These are phyloP conservation scores for Microcera coccophila DNA, from an alignment of 2,329 filamentous ascomycete species.

Conservation along the genomic window DNA sequence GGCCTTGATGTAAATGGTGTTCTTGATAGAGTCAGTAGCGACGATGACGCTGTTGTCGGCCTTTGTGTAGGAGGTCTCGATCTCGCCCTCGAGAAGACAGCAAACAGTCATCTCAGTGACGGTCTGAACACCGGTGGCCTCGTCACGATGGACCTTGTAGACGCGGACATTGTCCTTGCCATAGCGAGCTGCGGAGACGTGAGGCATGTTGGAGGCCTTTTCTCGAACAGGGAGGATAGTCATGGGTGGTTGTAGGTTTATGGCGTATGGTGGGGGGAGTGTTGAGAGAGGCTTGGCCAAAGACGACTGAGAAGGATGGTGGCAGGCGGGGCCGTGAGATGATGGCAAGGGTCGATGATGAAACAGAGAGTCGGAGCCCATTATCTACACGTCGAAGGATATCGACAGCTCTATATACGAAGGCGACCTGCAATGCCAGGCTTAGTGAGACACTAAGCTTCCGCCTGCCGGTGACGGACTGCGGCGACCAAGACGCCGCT, in stretches of 20 bases:
- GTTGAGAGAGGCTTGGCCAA: too few species aligned
- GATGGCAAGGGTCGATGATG: not conserved
- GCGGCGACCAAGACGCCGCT: constrained; percentile 22
- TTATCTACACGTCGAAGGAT: not conserved
- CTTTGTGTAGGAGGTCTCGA: constrained; percentile 82
- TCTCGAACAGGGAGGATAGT: constrained; percentile 12
- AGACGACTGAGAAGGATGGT: too few species aligned
- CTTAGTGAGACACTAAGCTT: not conserved
- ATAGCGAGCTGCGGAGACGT: constrained; percentile 65
- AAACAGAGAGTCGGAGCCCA: not conserved
- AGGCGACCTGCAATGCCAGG: not conserved
- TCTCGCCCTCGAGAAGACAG: constrained; percentile 87
- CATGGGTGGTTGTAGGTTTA: constrained; percentile 2
- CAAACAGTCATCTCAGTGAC: constrained; percentile 95
- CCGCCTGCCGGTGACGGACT: constrained; percentile 18
- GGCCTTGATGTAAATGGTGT: constrained; percentile 91
- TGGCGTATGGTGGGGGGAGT: constrained; percentile 3
- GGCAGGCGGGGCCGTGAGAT: too few species aligned
- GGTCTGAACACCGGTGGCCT: constrained; percentile 71
- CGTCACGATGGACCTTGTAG: constrained; percentile 86
- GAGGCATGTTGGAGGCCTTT: constrained; percentile 43
- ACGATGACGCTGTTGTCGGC: constrained; percentile 95
- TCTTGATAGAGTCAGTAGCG: constrained; percentile 97
- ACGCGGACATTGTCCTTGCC: constrained; percentile 98
- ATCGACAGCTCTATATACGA: not conserved